Percentiles rank a stretch among this genome's conserved stretches.
These are phyloP conservation scores for Candida anutae DNA, from an alignment of 1,139 yeast genomes.

Conservation along the genomic window DNA sequence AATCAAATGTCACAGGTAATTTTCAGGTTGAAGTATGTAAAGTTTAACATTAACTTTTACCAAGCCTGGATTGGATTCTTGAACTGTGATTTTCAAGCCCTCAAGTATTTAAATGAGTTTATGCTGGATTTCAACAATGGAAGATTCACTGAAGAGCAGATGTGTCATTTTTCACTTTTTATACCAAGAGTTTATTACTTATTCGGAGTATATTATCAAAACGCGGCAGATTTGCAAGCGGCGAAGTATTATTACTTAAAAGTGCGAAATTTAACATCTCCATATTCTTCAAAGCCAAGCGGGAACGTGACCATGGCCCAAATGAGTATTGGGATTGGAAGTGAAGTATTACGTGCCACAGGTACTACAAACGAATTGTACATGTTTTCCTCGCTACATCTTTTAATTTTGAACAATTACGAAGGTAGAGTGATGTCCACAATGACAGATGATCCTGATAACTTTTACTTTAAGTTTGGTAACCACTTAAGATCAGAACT, in stretches of 20 bases:
- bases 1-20: conserved; percentile 12
- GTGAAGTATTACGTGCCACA: conserved; percentile 8
- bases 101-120: conserved; percentile 22
- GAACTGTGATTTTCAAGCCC: conserved; percentile 17
- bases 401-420: conserved; percentile 17
- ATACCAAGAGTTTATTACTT: conserved; percentile 29
- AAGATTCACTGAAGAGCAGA: conserved; percentile 24
- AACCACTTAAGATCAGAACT: conserved; percentile 14
- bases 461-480: conserved; percentile 9
- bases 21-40: conserved; percentile 17
- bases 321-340: conserved; percentile 15
- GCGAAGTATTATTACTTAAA: conserved; percentile 32
- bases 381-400: conserved; percentile 19
- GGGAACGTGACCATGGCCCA: conserved; percentile 6
- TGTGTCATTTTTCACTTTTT: conserved; percentile 21
- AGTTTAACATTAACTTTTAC: conserved; percentile 22
- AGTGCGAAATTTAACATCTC: conserved; percentile 13
- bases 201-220: conserved; percentile 31
- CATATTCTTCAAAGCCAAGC: background rate
- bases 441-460: conserved; percentile 4
- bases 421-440: conserved; percentile 11
- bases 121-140: conserved; percentile 24
- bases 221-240: conserved; percentile 23
- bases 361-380: conserved; percentile 18
- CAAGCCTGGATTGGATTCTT: conserved; percentile 26